Percentiles rank a stretch among this genome's conserved stretches.
These are phyloP conservation scores for Pterocarpus macrocarpus DNA, from an alignment of 306 rosid genomes.

Conservation along the genomic window DNA sequence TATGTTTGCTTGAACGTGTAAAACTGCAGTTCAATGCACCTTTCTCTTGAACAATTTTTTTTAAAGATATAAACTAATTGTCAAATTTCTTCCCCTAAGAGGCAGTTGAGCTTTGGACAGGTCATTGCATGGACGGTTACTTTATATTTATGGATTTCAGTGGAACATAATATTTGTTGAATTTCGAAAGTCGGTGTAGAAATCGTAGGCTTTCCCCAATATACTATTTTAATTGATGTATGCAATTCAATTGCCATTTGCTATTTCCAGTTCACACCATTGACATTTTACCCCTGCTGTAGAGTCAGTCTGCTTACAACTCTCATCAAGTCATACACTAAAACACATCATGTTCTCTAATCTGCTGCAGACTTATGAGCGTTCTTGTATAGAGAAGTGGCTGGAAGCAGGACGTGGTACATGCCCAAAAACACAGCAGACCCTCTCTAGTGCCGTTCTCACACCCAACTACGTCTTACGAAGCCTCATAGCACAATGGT, in stretches of 20 bases:
- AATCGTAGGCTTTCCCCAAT: conserved; percentile 23
- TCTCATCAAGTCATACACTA: conserved; percentile 26
- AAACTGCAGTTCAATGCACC: conserved; percentile 25
- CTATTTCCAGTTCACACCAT: conserved; percentile 29
- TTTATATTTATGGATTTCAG: conserved; percentile 20
- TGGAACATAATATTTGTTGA: conserved; percentile 28
- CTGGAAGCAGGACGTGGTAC: conserved; percentile 89
- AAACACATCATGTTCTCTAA: conserved; percentile 45
- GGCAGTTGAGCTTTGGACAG: neutral
- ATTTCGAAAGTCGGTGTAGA: conserved; percentile 23
- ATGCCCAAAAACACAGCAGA: conserved; percentile 94
- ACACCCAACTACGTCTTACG: conserved; percentile 94
- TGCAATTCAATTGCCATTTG: conserved; percentile 12
- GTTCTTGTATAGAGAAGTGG: conserved; percentile 95
- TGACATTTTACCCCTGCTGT: conserved; percentile 34
- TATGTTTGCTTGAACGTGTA: conserved; percentile 28
- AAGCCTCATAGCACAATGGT: conserved; percentile 97
- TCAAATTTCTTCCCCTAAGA: neutral
- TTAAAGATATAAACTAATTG: neutral
- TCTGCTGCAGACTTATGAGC: conserved; percentile 89
- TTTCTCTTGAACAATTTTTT: neutral
- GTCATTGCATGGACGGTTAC: conserved; percentile 3
- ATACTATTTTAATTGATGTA: conserved; percentile 17
- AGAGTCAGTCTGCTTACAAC: conserved; percentile 37
- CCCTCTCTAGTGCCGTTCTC: conserved; percentile 73